Evolutionary conservation across 192 early-diverging fungal species (phyloP), one percentile per base, ranked within the genome.

Genomic region (Coemansia sp.): DNA sequence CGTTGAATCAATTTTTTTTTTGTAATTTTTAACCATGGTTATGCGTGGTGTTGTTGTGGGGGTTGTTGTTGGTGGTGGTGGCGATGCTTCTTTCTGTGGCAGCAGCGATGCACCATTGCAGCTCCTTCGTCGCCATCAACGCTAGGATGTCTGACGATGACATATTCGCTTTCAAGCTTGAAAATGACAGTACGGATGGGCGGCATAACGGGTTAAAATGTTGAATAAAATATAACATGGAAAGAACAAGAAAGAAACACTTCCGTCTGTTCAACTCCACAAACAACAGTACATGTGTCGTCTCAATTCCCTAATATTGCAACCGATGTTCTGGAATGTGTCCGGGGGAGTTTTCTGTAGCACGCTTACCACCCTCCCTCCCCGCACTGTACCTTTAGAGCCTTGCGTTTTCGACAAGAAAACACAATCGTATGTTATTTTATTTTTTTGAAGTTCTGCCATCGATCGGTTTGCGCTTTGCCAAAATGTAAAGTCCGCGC

Each of bases 111-210:
- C 43, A 32, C 23, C 42, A 48, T 22, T 3, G 9, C 4, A 25
- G 23, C 8, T 52, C 49, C 49, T 25, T 22, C 9, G 23, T 52
- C 9, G 10, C 7, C 8, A 22, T 22, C 49, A 4, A 52, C 23
- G 23, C 22, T n/a, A 40, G 20, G 48, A 35, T 57, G 38, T 4
- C 61, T 32, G 19, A 35, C 22, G 42, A 45, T 4, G 59, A 41
- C 23, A 36, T n/a, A 25, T 23, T 35, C 2, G 49, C 33, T 19
- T 46, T 20, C 52, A 54, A 41, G 50, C 20, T 57, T 56, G 9
- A 33, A 29, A 34, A 53, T 63, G 20, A 53, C 20, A 9, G 65
- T 59, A 32, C 69, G 66, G 7, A 69, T 32, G 13, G 75, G 75
- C 5, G 70, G 70, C 75, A 78, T 78, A 19, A 36, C 38, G 11